Percentiles rank a stretch among this genome's conserved stretches.
These are phyloP conservation scores for Chytridium lagenaria DNA, from an alignment of 371 early-diverging fungal species.

Conservation along the genomic window DNA sequence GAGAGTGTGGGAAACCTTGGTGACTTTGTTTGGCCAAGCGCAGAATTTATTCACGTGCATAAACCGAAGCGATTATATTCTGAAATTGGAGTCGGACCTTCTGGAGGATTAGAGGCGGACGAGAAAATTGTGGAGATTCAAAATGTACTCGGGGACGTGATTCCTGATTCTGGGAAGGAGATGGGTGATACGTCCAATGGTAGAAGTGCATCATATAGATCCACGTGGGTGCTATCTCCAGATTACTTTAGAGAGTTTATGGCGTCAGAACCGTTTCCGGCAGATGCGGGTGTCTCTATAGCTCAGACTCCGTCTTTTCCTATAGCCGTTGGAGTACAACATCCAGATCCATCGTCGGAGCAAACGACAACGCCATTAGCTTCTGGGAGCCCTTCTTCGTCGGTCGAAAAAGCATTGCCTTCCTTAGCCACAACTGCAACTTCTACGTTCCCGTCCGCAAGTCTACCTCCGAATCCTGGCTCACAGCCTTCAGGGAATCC, in stretches of 20 bases:
- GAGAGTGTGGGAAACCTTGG: slow-evolving; percentile 2
- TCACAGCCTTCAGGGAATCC: too few species aligned
- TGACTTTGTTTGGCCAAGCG: not conserved
- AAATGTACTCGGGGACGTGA: not conserved
- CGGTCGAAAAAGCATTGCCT: not conserved
- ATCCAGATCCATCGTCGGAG: not conserved
- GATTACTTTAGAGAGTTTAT: slow-evolving; percentile 44
- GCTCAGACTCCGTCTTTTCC: not conserved
- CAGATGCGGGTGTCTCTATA: not conserved
- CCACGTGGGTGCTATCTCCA: slow-evolving; percentile 29
- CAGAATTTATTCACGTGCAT: slow-evolving; percentile 1
- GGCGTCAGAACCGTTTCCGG: slow-evolving; percentile 22
- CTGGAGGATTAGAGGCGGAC: too few species aligned
- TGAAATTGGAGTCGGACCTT: slow-evolving; percentile 6
- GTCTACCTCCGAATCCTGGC: not conserved
- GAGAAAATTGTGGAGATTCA: not conserved
- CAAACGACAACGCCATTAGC: not conserved
- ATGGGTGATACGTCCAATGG: not conserved
- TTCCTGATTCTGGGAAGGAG: not conserved
- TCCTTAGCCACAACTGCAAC: too few species aligned
- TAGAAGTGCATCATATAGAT: not conserved
- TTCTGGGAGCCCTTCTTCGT: too few species aligned
- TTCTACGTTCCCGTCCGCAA: slow-evolving; percentile 7
- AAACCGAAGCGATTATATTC: not conserved
- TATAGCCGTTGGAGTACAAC: not conserved